These are phyloP conservation scores for Paecilomyces dactylethromorphus DNA, from an alignment of 2,329 filamentous ascomycete genomes.

Conservation along the genomic window DNA sequence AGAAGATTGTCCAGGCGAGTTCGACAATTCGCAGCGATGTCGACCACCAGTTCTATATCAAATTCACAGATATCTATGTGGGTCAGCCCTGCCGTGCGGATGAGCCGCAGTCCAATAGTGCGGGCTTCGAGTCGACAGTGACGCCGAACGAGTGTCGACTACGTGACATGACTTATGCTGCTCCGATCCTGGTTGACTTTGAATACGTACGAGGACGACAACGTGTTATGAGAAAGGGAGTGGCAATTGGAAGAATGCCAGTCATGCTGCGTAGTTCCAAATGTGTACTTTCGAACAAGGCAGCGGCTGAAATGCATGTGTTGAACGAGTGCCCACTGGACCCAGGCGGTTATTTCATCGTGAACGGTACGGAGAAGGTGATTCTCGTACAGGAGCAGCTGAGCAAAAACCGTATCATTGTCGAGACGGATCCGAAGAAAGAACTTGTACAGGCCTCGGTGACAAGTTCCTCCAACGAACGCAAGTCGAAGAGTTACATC, in stretches of 20 bases:
- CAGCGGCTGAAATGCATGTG: constrained; percentile 78
- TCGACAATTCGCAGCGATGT: constrained; percentile 84
- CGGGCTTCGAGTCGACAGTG: constrained; percentile 47
- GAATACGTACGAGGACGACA: constrained; percentile 79
- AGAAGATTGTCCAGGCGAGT: constrained; percentile 92
- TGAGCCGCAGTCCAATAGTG: constrained; percentile 59
- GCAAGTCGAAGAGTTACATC: constrained; percentile 97
- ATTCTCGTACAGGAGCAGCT: constrained; percentile 97
- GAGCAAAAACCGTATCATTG: constrained; percentile 98
- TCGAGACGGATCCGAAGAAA: constrained; percentile 88
- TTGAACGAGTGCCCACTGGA: constrained; percentile 96
- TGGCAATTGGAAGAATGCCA: constrained; percentile 83
- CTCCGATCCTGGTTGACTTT: constrained; percentile 88
- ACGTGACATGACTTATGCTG: constrained; percentile 95
- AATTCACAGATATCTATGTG: constrained; percentile 84
- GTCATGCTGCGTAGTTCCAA: constrained; percentile 97
- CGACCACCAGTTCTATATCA: constrained; percentile 85
- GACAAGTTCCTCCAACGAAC: constrained; percentile 93
- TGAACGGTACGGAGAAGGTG: constrained; percentile 96
- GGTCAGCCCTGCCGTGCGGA: constrained; percentile 74
- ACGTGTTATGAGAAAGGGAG: constrained; percentile 64
- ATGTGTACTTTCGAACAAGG: constrained; percentile 77
- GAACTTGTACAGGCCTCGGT: constrained; percentile 91
- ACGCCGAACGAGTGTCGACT: constrained; percentile 95
- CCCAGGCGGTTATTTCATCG: constrained; percentile 95